These are phyloP conservation scores for Lobosporangium transversale DNA, from an alignment of 192 early-diverging fungal genomes.

Conservation along the genomic window DNA sequence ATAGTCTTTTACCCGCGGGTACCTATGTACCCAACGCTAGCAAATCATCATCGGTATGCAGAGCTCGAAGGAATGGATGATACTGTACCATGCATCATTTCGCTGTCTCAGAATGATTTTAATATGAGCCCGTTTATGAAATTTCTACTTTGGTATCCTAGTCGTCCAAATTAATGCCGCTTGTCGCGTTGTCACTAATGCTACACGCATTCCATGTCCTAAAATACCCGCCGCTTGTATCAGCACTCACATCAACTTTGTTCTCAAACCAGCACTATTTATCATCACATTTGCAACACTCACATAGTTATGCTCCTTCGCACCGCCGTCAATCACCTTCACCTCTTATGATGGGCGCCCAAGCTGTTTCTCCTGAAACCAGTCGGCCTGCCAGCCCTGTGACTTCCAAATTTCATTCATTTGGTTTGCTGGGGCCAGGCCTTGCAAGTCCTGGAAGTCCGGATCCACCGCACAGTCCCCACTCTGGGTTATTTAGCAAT, in stretches of 20 bases:
- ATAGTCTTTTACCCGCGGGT: constrained; percentile 32
- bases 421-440: constrained; percentile 37
- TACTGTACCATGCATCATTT: too few relatives aligned
- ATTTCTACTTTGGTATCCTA: constrained; percentile 12
- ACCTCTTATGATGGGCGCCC: constrained; percentile 14
- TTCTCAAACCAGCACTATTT: constrained; percentile 46
- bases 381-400: constrained; percentile 49
- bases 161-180: constrained; percentile 26
- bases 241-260: constrained; percentile 38
- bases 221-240: constrained; percentile 48
- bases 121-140: too few relatives aligned
- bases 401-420: constrained; percentile 49
- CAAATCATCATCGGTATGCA: constrained; percentile 9
- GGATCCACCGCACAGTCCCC: too few relatives aligned
- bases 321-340: constrained; percentile 9
- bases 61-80: too few relatives aligned
- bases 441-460: constrained; percentile 23
- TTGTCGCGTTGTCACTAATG: constrained; percentile 49
- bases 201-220: constrained; percentile 56
- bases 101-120: too few relatives aligned
- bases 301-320: not conserved
- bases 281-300: constrained; percentile 2
- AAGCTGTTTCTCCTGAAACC: constrained; percentile 32
- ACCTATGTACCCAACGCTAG: not conserved
- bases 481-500: not conserved